Evolutionary conservation across 2,329 filamentous ascomycete genomes (phyloP).

Genomic region (Hymenoscyphus linearis): DNA sequence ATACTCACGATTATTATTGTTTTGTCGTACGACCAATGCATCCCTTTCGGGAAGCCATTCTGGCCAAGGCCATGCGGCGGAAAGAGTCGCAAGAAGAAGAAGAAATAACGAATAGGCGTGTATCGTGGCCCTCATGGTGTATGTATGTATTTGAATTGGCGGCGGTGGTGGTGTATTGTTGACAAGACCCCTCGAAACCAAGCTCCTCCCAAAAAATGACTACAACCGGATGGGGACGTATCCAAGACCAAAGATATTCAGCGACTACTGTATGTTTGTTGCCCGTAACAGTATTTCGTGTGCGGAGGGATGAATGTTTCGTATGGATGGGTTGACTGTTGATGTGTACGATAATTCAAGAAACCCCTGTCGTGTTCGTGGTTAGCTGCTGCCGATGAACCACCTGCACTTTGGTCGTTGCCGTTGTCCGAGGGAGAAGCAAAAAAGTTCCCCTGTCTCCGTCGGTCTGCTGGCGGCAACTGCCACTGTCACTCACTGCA

Average conservation of each 20-base stretch:
- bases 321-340: background rate
- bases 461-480: too few relatives aligned
- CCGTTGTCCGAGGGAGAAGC: background rate
- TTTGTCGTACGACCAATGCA: constrained; percentile 44
- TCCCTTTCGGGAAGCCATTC: constrained; percentile 50
- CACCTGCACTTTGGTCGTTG: background rate
- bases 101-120: constrained; percentile 45
- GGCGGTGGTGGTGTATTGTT: constrained; percentile 16
- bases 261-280: background rate
- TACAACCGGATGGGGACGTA: background rate
- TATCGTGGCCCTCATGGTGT: constrained; percentile 46
- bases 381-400: background rate
- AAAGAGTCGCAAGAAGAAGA: constrained; percentile 42
- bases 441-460: too few relatives aligned
- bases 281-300: background rate
- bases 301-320: background rate
- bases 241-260: background rate
- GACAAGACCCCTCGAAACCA: constrained; percentile 9
- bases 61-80: constrained; percentile 48
- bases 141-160: constrained; percentile 11
- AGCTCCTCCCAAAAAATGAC: background rate
- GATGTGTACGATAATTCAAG: background rate
- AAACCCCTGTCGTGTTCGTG: background rate
- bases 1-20: constrained; percentile 12
- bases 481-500: background rate